These are phyloP conservation scores for Daldinia sp. DNA, from an alignment of 2,329 filamentous ascomycete species.

Conservation along the genomic window DNA sequence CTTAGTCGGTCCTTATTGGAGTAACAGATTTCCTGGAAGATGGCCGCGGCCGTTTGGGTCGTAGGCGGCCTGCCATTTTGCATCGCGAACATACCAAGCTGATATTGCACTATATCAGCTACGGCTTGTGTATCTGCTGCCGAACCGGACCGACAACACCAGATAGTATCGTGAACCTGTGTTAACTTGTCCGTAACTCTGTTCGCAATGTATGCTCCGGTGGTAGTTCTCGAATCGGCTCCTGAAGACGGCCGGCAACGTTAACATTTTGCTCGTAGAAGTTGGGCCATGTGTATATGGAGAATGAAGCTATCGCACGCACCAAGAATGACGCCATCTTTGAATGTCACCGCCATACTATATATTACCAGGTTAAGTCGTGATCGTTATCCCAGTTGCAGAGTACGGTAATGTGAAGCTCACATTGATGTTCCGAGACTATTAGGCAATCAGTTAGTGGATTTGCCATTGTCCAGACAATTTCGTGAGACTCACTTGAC, in stretches of 20 bases:
- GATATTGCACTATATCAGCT: conserved; percentile 96
- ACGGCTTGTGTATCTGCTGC: conserved; percentile 98
- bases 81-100: conserved; percentile 91
- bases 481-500: conserved; percentile 79
- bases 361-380: conserved; percentile 37
- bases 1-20: conserved; percentile 93
- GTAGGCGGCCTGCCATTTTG: conserved; percentile 89
- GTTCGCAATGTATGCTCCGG: conserved; percentile 97
- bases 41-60: conserved; percentile 91
- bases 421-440: conserved; percentile 98
- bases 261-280: conserved; percentile 21
- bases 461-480: background rate
- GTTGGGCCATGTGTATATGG: background rate
- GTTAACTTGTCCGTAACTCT: conserved; percentile 99
- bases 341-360: conserved; percentile 99
- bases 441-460: conserved; percentile 47
- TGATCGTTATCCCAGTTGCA: background rate
- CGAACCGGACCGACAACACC: conserved; percentile 98
- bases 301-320: conserved; percentile 40
- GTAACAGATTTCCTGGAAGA: conserved; percentile 99
- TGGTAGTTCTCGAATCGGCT: conserved; percentile 96
- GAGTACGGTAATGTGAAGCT: conserved; percentile 47
- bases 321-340: conserved; percentile 95
- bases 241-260: conserved; percentile 55
- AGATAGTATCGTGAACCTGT: conserved; percentile 97